Evolutionary conservation across 2,329 filamentous ascomycete species (phyloP).

Genomic region (Stagonosporopsis tanaceti): DNA sequence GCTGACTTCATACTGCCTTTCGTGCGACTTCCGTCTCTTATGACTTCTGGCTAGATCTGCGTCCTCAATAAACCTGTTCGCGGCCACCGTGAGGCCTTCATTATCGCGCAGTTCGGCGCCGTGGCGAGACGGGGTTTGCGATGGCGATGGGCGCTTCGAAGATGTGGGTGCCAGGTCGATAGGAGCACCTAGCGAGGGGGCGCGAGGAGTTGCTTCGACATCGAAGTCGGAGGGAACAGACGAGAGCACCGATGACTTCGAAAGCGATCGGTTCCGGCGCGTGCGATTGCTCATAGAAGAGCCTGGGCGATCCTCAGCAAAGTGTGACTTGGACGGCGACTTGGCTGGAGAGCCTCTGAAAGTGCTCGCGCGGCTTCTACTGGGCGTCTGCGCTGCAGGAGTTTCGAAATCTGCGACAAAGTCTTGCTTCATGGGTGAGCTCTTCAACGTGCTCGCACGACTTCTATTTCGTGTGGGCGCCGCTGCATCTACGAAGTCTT

Average conservation of each 20-base stretch:
- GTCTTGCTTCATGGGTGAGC: conserved; percentile 36
- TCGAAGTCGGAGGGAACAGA: conserved; percentile 27
- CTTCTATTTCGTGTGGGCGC: conserved; percentile 13
- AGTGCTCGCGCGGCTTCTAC: conserved; percentile 11
- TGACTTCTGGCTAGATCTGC: conserved; percentile 33
- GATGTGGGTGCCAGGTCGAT: conserved; percentile 27
- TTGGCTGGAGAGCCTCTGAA: conserved; percentile 11
- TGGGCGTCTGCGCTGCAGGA: conserved; percentile 14
- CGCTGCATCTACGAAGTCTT: conserved; percentile 36
- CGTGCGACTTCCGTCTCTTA: conserved; percentile 33
- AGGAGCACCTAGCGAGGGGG: conserved; percentile 22
- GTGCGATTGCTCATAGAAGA: conserved; percentile 39
- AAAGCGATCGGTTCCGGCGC: conserved; percentile 39
- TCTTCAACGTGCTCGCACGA: conserved; percentile 34
- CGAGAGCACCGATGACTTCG: conserved; percentile 35
- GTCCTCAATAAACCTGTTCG: conserved; percentile 44
- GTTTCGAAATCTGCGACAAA: conserved; percentile 8
- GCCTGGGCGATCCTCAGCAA: conserved; percentile 30
- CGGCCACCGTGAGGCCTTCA: conserved; percentile 49
- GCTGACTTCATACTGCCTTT: conserved; percentile 33
- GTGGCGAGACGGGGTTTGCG: conserved; percentile 26
- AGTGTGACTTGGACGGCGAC: conserved; percentile 30
- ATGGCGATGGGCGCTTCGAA: conserved; percentile 28
- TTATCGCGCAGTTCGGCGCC: conserved; percentile 44
- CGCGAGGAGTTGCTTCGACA: conserved; percentile 24